Base-by-base conservation (phyloP, 2,329 filamentous ascomycete genomes). In the Colletotrichum orchidophilum region DNA sequence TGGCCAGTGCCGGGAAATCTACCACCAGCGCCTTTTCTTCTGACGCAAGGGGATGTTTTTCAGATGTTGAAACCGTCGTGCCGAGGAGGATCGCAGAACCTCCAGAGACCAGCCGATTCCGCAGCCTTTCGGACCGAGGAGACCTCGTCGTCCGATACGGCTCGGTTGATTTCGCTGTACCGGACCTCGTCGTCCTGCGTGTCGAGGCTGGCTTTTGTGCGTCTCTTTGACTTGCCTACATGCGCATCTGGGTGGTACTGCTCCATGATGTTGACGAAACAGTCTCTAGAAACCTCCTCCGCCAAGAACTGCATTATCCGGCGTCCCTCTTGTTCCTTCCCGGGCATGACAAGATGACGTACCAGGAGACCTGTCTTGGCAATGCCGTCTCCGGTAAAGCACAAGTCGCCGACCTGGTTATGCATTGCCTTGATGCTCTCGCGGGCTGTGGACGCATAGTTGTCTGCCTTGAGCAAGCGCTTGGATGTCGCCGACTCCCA, bases 231-330 rank as follows among this genome's bases (percentile, higher is more conserved):
- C 82, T 94, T 96, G 3, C 94, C 94, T 1, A 97, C 94, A 79
- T 97, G 91, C 0, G 93, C 94, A 73, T 93, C 89, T 0, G 94
- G 94, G 73, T 90, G 91, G 77, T 96, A 96, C 81, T 97, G 94
- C 81, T 97, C 94, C 94, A 96, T 96, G 74, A 97, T 91, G 78
- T 97, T 92, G 71, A 96, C 88, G 80, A 95, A 96, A 53, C 93
- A 86, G 79, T 96, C 93, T 66, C 84, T 87, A 3, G 92, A 94
- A 2, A 97, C 86, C 63, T 94, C 88, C 31, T 87, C 84, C 0
- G 93, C 94, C 18, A 97, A 83, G 86, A 93, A 97, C 72, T 83
- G 86, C 85, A 97, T 92, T 71, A 97, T 96, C 73, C 90, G 84
- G 61, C 86, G 85, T 0, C 92, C 92, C 80, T 96, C 94, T 21